A percentile compares a stretch with the other conserved stretches of the same genome.
Conservation (phyloP, 208 protist species). For the Strigomonas culicis region DNA sequence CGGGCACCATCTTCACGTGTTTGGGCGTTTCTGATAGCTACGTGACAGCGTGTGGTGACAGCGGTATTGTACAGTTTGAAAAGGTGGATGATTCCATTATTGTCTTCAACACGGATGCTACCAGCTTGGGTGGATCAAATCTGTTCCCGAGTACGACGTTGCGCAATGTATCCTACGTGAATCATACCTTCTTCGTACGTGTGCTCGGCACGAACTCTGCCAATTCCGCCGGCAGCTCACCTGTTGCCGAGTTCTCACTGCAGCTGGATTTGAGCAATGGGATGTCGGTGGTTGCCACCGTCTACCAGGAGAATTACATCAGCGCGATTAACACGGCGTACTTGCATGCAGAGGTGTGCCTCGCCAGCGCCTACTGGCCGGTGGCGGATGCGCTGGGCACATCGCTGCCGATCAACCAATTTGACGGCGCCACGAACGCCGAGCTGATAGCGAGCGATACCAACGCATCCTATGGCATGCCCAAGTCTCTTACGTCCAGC, state of each 20-base stretch:
- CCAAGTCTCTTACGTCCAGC: conserved; percentile 18
- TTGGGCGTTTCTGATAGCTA: conserved; percentile 42
- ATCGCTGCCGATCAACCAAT: conserved; percentile 42
- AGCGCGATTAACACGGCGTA: conserved; percentile 60
- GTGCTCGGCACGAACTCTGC: conserved; percentile 42
- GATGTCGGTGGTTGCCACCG: conserved; percentile 39
- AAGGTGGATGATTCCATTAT: conserved; percentile 22
- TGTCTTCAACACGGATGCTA: conserved; percentile 16
- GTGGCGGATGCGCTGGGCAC: conserved; percentile 67
- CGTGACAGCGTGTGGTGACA: conserved; percentile 48
- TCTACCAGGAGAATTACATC: conserved; percentile 77
- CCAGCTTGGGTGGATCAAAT: conserved; percentile 12
- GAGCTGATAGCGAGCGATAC: conserved; percentile 5
- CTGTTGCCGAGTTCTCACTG: conserved; percentile 53
- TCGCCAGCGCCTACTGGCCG: conserved; percentile 75
- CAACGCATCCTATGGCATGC: conserved; percentile 31
- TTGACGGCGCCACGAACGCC: neutral
- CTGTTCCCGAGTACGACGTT: conserved; percentile 41
- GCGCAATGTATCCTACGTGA: conserved; percentile 23
- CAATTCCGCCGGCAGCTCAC: conserved; percentile 27
- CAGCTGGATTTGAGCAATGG: conserved; percentile 33
- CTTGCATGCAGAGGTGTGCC: conserved; percentile 41
- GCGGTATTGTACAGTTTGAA: conserved; percentile 55
- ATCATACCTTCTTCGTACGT: conserved; percentile 55
- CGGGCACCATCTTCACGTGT: conserved; percentile 50